phyloP scores from a whole-genome alignment of 768 basidiomycete genomes.

The Fibroporia radiculosa region DNA sequence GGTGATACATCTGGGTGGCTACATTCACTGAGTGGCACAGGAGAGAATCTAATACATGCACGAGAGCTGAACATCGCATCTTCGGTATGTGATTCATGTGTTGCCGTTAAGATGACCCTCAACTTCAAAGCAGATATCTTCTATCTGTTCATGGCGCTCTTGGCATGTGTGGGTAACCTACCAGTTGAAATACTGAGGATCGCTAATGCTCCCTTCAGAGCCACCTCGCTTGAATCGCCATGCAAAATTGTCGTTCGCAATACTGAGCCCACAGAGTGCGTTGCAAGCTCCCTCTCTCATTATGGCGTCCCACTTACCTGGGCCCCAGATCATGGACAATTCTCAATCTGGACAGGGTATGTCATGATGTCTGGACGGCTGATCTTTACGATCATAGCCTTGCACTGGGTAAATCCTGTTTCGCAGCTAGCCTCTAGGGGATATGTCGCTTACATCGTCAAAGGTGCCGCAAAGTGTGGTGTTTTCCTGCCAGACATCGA shows the following conservation, averaged over 20 bases:
- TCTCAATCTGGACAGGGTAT: slow-evolving; percentile 1
- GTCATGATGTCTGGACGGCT: slow-evolving; percentile 3
- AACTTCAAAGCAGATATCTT: background rate
- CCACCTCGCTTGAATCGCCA: slow-evolving; percentile 2
- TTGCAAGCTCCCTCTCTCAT: background rate
- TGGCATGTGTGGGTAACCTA: background rate
- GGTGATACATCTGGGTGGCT: slow-evolving; percentile 9
- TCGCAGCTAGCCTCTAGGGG: background rate
- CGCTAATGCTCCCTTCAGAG: background rate
- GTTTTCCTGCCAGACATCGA: slow-evolving; percentile 1
- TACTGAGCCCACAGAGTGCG: background rate
- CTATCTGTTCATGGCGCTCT: slow-evolving; percentile 1
- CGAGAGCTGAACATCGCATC: slow-evolving; percentile 6
- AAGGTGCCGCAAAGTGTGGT: background rate
- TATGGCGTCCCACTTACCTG: background rate
- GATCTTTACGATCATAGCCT: background rate
- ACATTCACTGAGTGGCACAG: background rate
- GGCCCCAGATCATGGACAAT: slow-evolving; percentile 1
- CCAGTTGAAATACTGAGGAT: background rate
- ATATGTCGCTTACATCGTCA: background rate
- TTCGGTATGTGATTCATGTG: slow-evolving; percentile 1
- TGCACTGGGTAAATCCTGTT: background rate
- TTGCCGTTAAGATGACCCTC: background rate
- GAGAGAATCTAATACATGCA: background rate
- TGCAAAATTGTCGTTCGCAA: slow-evolving; percentile 5